phyloP scores from a whole-genome alignment of 2,329 filamentous ascomycete genomes.

The Trichoderma sp. region DNA sequence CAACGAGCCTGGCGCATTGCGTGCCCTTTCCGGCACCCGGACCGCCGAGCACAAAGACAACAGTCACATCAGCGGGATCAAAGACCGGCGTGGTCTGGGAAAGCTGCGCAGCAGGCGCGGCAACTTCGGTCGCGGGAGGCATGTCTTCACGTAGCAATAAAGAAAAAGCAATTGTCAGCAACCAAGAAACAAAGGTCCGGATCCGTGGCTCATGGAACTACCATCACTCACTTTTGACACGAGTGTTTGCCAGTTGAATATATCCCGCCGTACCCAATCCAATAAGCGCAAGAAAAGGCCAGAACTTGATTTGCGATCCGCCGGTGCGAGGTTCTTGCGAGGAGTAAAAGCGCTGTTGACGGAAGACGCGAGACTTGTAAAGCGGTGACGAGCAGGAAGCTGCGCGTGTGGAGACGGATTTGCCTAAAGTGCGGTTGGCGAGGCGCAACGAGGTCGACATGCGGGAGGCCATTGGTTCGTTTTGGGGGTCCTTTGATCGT shows the following conservation, averaged over 20 bases:
- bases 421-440: conserved; percentile 19
- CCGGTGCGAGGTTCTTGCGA: conserved; percentile 38
- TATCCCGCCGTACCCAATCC: conserved; percentile 49
- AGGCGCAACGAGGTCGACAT: conserved; percentile 30
- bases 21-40: conserved; percentile 96
- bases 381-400: conserved; percentile 10
- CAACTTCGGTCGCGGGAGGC: conserved; percentile 36
- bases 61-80: conserved; percentile 74
- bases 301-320: conserved; percentile 50
- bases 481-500: background rate
- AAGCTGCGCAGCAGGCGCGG: conserved; percentile 43
- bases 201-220: background rate
- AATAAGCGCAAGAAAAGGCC: conserved; percentile 55
- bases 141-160: conserved; percentile 36
- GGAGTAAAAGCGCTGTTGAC: conserved; percentile 41
- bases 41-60: conserved; percentile 93
- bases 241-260: conserved; percentile 48
- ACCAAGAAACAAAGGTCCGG: background rate
- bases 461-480: conserved; percentile 34
- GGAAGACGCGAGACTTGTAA: conserved; percentile 16
- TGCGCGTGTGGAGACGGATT: conserved; percentile 24
- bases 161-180: background rate
- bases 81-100: conserved; percentile 66
- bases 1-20: conserved; percentile 84
- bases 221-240: conserved; percentile 24